Evolutionary conservation across 164 flowering plant genomes (phyloP).

Genomic region (Chimonanthus salicifolius): DNA sequence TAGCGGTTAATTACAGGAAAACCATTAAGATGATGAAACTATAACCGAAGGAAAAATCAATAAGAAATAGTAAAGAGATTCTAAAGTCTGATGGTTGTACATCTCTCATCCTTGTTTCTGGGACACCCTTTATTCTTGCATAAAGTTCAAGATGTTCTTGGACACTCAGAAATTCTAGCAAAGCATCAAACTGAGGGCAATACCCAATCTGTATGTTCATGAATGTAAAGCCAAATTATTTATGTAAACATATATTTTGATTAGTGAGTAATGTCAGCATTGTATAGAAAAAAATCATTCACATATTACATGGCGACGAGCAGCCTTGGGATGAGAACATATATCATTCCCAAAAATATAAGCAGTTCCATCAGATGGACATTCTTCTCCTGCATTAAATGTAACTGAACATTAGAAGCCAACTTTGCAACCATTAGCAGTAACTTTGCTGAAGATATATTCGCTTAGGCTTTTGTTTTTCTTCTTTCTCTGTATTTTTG

Average conservation of each 20-base stretch:
- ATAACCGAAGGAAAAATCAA: too few species aligned
- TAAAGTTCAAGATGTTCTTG: slow-evolving; percentile 95
- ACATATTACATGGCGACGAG: slow-evolving; percentile 66
- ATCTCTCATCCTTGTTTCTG: slow-evolving; percentile 48
- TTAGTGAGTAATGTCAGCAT: slow-evolving; percentile 5
- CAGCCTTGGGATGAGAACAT: slow-evolving; percentile 72
- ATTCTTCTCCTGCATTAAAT: slow-evolving; percentile 68
- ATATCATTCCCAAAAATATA: slow-evolving; percentile 85
- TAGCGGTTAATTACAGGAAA: slow-evolving; percentile 3
- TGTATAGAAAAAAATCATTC: neutral
- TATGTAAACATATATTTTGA: neutral
- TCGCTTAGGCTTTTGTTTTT: too few species aligned
- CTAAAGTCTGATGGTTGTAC: slow-evolving; percentile 33
- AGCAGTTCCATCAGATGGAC: slow-evolving; percentile 85
- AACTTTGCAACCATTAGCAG: neutral
- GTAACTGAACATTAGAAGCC: neutral
- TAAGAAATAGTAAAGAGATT: neutral
- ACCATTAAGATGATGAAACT: neutral
- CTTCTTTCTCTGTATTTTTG: too few species aligned
- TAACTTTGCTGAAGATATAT: neutral
- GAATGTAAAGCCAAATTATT: slow-evolving; percentile 6
- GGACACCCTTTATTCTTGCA: slow-evolving; percentile 92
- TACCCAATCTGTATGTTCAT: slow-evolving; percentile 69
- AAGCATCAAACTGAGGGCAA: slow-evolving; percentile 97
- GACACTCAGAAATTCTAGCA: slow-evolving; percentile 72